Evolutionary conservation across 78 protist genomes (phyloP).

Genomic region (Monocercomonoides exilis): DNA sequence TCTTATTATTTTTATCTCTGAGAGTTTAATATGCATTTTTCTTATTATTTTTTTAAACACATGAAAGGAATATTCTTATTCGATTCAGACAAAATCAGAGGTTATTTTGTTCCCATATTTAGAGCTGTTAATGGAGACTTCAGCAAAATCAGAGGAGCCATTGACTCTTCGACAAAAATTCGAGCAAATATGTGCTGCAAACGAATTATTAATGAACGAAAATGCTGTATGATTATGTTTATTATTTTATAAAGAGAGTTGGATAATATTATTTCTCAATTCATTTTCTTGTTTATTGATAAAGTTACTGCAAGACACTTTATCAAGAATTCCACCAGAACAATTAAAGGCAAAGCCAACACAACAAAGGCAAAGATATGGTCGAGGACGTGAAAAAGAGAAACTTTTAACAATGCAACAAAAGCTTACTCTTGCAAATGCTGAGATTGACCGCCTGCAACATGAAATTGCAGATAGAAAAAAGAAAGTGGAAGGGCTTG

Average conservation of each 20-base stretch:
- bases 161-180: too few species aligned
- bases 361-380: not conserved
- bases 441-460: not conserved
- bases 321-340: not conserved
- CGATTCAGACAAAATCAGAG: too few species aligned
- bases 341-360: not conserved
- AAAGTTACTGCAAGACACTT: not conserved
- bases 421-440: not conserved
- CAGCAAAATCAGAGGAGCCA: too few species aligned
- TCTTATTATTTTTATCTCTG: too few species aligned
- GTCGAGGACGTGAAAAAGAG: not conserved
- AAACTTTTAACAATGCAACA: not conserved
- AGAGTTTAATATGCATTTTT: too few species aligned
- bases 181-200: not conserved
- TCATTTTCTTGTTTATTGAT: too few species aligned
- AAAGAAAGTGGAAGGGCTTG: not conserved
- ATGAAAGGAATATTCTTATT: too few species aligned
- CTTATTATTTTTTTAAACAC: too few species aligned
- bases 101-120: too few species aligned
- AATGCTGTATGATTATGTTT: not conserved
- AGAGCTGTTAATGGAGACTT: too few species aligned
- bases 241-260: not conserved
- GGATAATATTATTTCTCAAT: not conserved
- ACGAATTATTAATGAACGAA: not conserved
- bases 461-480: not conserved